A percentile compares a stretch with the other conserved stretches of the same genome.
Conservation (phyloP, 2,329 filamentous ascomycete species). For the Bipolaris sorokiniana region DNA sequence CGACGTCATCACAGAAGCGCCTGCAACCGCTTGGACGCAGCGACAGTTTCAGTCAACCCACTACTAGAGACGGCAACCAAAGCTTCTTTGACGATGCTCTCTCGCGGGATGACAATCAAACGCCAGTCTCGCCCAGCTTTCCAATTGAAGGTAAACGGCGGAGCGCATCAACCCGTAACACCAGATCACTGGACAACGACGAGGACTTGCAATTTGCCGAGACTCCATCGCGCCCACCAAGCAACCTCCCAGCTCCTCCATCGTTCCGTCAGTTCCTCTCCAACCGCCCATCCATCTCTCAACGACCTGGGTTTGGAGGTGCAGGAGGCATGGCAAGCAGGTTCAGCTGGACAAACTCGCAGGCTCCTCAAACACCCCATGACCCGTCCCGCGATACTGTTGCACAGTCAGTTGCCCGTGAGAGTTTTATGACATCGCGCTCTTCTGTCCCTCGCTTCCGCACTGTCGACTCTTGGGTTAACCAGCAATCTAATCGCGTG, state of each 20-base stretch:
- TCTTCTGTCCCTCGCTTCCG: constrained; percentile 50
- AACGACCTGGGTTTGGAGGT: constrained; percentile 33
- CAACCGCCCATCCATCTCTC: constrained; percentile 44
- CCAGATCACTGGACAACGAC: constrained; percentile 34
- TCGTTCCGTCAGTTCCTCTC: constrained; percentile 49
- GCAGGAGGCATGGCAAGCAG: constrained; percentile 36
- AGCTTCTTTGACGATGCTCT: constrained; percentile 39
- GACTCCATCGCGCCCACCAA: constrained; percentile 22
- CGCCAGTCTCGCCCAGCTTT: constrained; percentile 43
- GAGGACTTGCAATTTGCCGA: constrained; percentile 34
- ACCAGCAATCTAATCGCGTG: constrained; percentile 47
- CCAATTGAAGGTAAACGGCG: constrained; percentile 33
- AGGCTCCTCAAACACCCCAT: constrained; percentile 49
- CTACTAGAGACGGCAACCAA: constrained; percentile 15
- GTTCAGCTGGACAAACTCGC: constrained; percentile 52
- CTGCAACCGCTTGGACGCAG: constrained; percentile 38
- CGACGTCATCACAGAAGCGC: constrained; percentile 38
- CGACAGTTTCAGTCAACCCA: constrained; percentile 36
- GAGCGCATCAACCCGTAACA: constrained; percentile 43
- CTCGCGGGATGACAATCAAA: constrained; percentile 37
- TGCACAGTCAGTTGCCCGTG: constrained; percentile 33
- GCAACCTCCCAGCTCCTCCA: constrained; percentile 39
- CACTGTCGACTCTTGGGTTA: constrained; percentile 51
- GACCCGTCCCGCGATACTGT: constrained; percentile 39
- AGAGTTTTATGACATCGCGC: constrained; percentile 46